Base-by-base conservation (phyloP, 768 basidiomycete genomes). In the Leccinum aurantiacum region DNA sequence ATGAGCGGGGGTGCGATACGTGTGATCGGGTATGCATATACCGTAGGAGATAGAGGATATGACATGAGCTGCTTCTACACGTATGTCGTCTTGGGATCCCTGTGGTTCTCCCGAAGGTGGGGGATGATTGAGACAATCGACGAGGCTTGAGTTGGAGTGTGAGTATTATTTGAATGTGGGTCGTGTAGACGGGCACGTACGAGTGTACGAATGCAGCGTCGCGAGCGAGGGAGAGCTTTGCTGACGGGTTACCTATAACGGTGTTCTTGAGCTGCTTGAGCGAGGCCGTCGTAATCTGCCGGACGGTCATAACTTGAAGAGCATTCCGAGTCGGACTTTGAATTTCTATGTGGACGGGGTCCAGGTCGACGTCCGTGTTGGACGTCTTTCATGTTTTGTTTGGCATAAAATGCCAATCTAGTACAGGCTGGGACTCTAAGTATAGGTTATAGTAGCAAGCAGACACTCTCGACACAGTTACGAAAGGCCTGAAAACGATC, bases 211-310 rank as follows among this genome's bases (percentile, higher is more conserved):
- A 85, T 3, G 67, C 70, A 13, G 79, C 75, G 63, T 92, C 87
- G 47, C 78, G 73, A 1, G 85, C 83, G 1, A 90, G 74, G 14
- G 79, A 71, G 2, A 78, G 68, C 70, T 93, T 93, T 1, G 88
- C 88, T 0, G 84, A 82, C 0, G 89, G 90, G 62, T 91, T 93
- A 2, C 91, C 91, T 41, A 92, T 91, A 53, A 91, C 87, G 1
- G 79, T 70, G 71, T 92, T 92, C 74, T 91, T 91, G 60, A 84
- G 80, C 60, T 79, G 76, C 74, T 90, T 91, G 63, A 91, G 82
- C 1, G 71, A 61, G 2, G 60, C 62, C 2, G 68, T 66, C 0
- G 73, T 62, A 58, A 73, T 69, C 50, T 63, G 69, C 57, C 73
- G 65, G 19, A 74, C 69, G 33, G 73, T 74, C 73, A 74, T 66